Evolutionary conservation across 1,284 basidiomycete genomes (phyloP).

Genomic region (Xanthoconium separans): DNA sequence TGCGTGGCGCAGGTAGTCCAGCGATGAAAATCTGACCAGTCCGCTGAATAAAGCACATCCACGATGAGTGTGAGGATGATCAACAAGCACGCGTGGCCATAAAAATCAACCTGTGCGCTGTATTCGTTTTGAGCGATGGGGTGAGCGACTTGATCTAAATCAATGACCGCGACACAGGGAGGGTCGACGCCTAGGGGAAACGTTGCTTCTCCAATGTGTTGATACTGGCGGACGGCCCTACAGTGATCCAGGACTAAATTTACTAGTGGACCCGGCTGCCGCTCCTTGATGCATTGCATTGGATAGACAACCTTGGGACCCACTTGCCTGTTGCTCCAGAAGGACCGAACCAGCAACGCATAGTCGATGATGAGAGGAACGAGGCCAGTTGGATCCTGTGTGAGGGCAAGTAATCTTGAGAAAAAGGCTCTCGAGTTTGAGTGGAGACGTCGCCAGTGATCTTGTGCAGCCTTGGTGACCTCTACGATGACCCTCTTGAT

Average conservation of each 20-base stretch:
- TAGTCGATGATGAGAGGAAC: background rate
- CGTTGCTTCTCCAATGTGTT: background rate
- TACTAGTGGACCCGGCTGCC: background rate
- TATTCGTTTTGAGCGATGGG: background rate
- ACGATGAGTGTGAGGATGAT: background rate
- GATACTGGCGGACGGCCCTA: background rate
- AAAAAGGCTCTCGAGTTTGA: background rate
- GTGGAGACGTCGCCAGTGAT: background rate
- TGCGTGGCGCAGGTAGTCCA: background rate
- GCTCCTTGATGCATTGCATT: background rate
- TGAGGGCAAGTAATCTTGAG: background rate
- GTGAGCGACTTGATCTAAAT: background rate
- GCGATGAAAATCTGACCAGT: background rate
- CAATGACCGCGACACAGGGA: background rate
- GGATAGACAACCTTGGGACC: slow-evolving; percentile 3
- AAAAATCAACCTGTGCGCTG: background rate
- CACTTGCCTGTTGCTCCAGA: background rate
- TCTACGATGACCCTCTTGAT: too few relatives aligned
- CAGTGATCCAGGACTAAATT: background rate
- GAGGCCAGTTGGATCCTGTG: background rate
- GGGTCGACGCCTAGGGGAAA: background rate
- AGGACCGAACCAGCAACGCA: background rate
- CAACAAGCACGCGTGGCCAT: background rate
- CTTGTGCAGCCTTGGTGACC: too few relatives aligned
- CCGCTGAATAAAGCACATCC: background rate